Base-by-base conservation (phyloP, 768 basidiomycete species). In the Hericium alpestre region DNA sequence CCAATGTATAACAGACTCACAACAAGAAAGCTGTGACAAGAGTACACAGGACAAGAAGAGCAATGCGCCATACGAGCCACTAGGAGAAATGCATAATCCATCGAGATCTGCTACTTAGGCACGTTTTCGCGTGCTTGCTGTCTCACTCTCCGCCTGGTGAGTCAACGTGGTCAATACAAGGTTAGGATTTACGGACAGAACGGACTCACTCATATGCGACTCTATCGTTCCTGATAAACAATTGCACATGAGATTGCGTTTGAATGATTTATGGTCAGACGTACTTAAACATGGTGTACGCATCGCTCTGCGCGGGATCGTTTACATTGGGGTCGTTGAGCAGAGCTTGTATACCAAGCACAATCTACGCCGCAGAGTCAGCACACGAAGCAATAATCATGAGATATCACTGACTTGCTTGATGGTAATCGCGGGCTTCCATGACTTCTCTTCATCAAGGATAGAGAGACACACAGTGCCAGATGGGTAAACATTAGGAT, bases 341-440 rank as follows among this genome's bases (percentile, higher is more conserved):
- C 2, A 99, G 76, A 65, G 98, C 96, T 70, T 99, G 96, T 53
- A 99, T 90, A 56, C 96, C 96, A 11, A 97, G 77, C 25, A 96
- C 74, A 64, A 99, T 94, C 96, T 99, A 25, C 22, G 8, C 48
- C 47, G 25, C 20, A 20, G 12, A 18, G 10, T 55, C 38, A 39
- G 38, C 46, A 40, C 52, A 37, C 10, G 25, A 50, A 37, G 46
- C 12, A 51, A 27, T 37, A 57, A 8, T 23, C 32, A 37, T 11
- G 37, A 32, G 49, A 4, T 38, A 49, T 56, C 38, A 61, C 73
- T 40, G 23, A 89, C 95, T 80, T 98, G 96, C 71, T 98, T 99
- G 73, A 99, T 93, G 1, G 96, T 98, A 64, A 99, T 97, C 7
- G 93, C 90, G 23, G 96, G 93, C 68, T 97, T 97, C 96, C 96